Conservation (phyloP, 2,329 filamentous ascomycete species). For the Penicillium expansum region DNA sequence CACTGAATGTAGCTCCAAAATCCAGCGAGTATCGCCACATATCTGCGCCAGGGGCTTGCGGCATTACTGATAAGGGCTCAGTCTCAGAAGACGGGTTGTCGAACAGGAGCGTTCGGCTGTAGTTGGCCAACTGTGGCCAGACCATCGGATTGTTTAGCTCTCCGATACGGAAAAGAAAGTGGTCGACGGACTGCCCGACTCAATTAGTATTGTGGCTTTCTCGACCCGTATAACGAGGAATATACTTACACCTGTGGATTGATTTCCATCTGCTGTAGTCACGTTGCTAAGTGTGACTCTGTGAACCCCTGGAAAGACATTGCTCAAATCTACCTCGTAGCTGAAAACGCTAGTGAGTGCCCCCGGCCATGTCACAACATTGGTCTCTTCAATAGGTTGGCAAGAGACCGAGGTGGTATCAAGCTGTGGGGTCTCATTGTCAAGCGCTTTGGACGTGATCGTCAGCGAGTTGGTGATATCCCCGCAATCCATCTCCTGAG, state of each 20-base stretch:
- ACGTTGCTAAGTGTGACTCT: constrained; percentile 57
- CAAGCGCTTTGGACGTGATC: constrained; percentile 52
- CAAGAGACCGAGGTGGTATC: constrained; percentile 49
- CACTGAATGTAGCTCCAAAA: constrained; percentile 59
- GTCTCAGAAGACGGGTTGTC: constrained; percentile 35
- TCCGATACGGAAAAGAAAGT: constrained; percentile 61
- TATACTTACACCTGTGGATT: constrained; percentile 42
- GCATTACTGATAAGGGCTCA: constrained; percentile 50
- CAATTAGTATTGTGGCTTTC: constrained; percentile 2
- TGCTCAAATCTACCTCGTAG: constrained; percentile 6
- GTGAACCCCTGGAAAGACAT: constrained; percentile 51
- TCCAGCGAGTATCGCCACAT: constrained; percentile 62
- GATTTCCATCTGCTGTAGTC: constrained; percentile 38
- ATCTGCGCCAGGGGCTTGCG: constrained; percentile 60
- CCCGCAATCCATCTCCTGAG: constrained; percentile 60
- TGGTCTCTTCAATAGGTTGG: constrained; percentile 35
- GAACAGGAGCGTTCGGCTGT: constrained; percentile 54
- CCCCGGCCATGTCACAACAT: constrained; percentile 58
- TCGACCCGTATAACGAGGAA: not conserved
- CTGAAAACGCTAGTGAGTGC: constrained; percentile 56
- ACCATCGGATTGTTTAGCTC: constrained; percentile 58
- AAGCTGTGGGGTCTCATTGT: constrained; percentile 42
- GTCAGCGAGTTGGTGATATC: constrained; percentile 50
- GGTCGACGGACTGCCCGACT: constrained; percentile 50
- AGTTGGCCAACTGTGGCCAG: constrained; percentile 56